These are phyloP conservation scores for Candida labiduridarum DNA, from an alignment of 1,139 yeast species.

Conservation along the genomic window DNA sequence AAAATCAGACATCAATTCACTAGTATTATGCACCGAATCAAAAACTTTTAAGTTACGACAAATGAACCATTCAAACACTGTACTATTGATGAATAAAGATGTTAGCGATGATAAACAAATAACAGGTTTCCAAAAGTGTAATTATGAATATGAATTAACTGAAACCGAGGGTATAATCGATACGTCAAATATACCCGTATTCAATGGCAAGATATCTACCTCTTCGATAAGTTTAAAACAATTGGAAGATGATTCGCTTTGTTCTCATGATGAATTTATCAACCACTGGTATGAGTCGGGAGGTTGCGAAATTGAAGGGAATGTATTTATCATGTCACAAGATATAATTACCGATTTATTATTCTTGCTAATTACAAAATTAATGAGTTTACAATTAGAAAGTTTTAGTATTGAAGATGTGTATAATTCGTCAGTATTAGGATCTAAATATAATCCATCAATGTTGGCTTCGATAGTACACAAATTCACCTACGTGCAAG, in stretches of 20 bases:
- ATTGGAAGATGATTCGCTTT: constrained; percentile 50
- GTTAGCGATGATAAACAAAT: constrained; percentile 18
- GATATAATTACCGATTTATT: constrained; percentile 31
- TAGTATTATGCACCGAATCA: constrained; percentile 63
- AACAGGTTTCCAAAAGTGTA: constrained; percentile 44
- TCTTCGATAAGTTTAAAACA: constrained; percentile 26
- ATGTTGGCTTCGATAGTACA: constrained; percentile 50
- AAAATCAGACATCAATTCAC: constrained; percentile 46
- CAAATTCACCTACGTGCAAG: constrained; percentile 38
- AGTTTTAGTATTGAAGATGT: not conserved
- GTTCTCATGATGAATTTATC: constrained; percentile 58
- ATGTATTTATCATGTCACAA: constrained; percentile 30
- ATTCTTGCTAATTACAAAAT: constrained; percentile 50
- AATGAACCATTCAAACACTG: constrained; percentile 85
- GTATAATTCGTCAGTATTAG: not conserved
- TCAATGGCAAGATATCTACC: constrained; percentile 28
- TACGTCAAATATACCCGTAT: constrained; percentile 48
- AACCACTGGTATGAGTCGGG: constrained; percentile 53
- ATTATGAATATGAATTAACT: constrained; percentile 56
- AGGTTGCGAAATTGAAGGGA: constrained; percentile 54
- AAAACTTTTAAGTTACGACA: constrained; percentile 70
- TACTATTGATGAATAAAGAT: constrained; percentile 50
- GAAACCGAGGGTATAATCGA: constrained; percentile 44
- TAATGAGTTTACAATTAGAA: constrained; percentile 45
- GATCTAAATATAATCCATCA: constrained; percentile 8